Evolutionary conservation across 495 filamentous ascomycete species (phyloP).

Genomic region (Hypoxylon cercidicola): DNA sequence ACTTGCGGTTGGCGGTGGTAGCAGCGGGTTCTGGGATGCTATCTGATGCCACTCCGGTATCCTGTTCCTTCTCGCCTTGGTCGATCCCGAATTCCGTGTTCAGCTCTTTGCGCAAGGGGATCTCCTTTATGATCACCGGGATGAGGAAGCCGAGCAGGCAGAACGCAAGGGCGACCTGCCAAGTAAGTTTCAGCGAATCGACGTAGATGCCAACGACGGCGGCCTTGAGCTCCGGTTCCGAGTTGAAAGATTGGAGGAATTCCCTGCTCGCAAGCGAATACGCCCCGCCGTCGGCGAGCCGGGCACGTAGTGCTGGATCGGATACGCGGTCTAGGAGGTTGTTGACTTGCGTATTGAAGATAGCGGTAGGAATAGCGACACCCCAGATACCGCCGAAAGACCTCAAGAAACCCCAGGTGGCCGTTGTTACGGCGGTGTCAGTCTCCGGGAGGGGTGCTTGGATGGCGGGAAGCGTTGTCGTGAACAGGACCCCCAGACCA

Average conservation of each 20-base stretch:
- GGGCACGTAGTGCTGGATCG: not conserved
- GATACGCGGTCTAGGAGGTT: not conserved
- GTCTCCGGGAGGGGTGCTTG: slow-evolving; percentile 41
- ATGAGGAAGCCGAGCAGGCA: slow-evolving; percentile 31
- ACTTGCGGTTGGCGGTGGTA: too few species aligned
- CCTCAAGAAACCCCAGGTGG: slow-evolving; percentile 50
- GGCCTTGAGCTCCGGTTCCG: slow-evolving; percentile 1
- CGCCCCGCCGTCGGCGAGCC: not conserved
- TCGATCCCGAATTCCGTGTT: slow-evolving; percentile 39
- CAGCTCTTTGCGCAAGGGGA: slow-evolving; percentile 34
- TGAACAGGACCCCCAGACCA: slow-evolving; percentile 35
- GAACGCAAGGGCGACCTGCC: slow-evolving; percentile 38
- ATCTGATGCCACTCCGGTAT: too few species aligned
- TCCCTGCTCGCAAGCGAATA: not conserved
- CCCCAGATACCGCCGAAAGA: slow-evolving; percentile 57
- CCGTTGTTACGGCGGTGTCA: slow-evolving; percentile 47
- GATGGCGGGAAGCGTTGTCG: slow-evolving; percentile 38
- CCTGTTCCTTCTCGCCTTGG: too few species aligned
- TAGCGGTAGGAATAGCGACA: slow-evolving; percentile 48
- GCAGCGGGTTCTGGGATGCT: too few species aligned
- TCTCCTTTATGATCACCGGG: slow-evolving; percentile 38
- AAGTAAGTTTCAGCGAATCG: slow-evolving; percentile 30
- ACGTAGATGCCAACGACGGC: slow-evolving; percentile 34
- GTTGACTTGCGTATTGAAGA: slow-evolving; percentile 50
- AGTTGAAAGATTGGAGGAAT: not conserved